Conservation (phyloP, 139 green algal species). For the Medakamo hakoo region DNA sequence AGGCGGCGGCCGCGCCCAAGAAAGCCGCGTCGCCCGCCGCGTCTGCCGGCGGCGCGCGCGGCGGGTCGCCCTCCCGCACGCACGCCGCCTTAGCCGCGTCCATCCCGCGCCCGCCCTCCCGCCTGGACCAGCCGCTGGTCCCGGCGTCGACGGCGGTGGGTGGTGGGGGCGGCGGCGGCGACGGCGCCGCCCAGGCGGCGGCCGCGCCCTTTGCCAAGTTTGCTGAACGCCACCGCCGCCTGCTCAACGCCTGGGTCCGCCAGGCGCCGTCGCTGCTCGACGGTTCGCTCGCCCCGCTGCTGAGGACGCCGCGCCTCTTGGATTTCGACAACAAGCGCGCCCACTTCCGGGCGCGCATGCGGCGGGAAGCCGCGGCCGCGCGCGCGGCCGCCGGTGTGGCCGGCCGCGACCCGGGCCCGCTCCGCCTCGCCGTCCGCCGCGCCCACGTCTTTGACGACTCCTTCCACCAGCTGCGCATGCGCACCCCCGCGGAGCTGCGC, state of each 20-base stretch:
- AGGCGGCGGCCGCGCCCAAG: neutral
- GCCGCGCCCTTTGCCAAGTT: constrained; percentile 22
- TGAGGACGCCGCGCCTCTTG: constrained; percentile 65
- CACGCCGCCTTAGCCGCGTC: neutral
- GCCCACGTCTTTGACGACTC: constrained; percentile 89
- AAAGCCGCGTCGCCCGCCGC: constrained; percentile 2
- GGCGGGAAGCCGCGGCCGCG: neutral
- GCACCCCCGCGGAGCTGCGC: constrained; percentile 62
- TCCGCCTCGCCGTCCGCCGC: constrained; percentile 67
- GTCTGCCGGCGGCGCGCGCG: constrained; percentile 1
- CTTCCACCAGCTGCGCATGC: constrained; percentile 87
- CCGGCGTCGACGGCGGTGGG: too few species aligned
- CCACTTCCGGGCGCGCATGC: neutral
- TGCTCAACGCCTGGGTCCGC: constrained; percentile 82
- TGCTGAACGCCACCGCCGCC: constrained; percentile 61
- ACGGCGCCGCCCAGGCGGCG: too few species aligned
- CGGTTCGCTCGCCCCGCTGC: constrained; percentile 49
- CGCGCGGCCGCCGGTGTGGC: neutral
- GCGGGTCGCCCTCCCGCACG: constrained; percentile 14
- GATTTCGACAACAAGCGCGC: constrained; percentile 96
- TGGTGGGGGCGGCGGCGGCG: neutral
- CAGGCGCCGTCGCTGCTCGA: constrained; percentile 63
- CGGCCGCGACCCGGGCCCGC: neutral
- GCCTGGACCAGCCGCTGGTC: too few species aligned
- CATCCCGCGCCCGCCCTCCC: neutral